These are phyloP conservation scores for Enterocytospora artemiae DNA, from an alignment of 371 early-diverging fungal genomes.

Conservation along the genomic window DNA sequence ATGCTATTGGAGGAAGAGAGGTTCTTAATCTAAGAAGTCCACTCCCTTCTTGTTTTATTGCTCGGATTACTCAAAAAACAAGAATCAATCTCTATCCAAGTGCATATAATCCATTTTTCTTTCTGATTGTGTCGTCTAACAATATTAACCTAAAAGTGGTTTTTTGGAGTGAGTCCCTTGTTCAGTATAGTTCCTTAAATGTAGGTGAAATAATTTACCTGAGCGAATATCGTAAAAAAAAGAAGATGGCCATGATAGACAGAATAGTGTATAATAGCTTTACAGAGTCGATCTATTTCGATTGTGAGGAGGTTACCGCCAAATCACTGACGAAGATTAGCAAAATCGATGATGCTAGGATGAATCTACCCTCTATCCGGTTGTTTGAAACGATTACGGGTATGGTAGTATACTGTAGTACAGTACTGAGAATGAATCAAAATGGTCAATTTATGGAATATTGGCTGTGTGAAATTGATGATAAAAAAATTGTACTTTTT, in stretches of 20 bases:
- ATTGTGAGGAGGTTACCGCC: conserved; percentile 30
- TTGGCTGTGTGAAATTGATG: conserved; percentile 32
- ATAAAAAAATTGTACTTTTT: conserved; percentile 37
- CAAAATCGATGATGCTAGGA: neutral
- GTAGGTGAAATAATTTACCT: conserved; percentile 42
- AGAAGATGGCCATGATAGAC: neutral
- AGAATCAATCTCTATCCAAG: conserved; percentile 19
- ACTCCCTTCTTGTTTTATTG: neutral
- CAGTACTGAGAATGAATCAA: conserved; percentile 26
- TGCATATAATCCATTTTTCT: conserved; percentile 32
- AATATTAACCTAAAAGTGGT: conserved; percentile 40
- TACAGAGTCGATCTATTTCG: conserved; percentile 43
- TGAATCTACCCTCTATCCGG: neutral
- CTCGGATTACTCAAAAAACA: conserved; percentile 30
- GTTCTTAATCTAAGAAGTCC: neutral
- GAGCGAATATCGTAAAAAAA: conserved; percentile 38
- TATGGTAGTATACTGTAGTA: conserved; percentile 41
- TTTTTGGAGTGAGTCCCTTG: conserved; percentile 50
- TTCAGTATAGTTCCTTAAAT: conserved; percentile 41
- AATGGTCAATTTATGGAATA: conserved; percentile 34
- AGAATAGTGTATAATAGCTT: conserved; percentile 39
- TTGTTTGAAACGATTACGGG: conserved; percentile 46
- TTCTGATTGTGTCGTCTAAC: conserved; percentile 33
- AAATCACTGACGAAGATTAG: conserved; percentile 11
- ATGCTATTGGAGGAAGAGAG: neutral